These are phyloP conservation scores for Cynanchum wilfordii DNA, from an alignment of 257 asterid species.

Conservation along the genomic window DNA sequence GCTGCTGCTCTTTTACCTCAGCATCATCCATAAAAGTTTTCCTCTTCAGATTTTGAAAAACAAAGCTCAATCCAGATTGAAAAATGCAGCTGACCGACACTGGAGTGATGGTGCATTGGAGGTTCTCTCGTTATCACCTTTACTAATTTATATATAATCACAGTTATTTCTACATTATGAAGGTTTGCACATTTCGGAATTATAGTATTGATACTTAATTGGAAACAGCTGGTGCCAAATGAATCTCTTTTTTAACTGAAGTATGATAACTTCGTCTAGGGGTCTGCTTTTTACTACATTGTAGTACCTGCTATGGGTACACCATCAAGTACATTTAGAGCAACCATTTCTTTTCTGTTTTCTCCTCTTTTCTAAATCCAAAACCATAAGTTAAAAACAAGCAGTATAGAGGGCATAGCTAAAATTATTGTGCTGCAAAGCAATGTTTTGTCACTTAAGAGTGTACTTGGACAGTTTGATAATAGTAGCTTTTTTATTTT, in stretches of 20 bases:
- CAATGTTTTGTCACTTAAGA: background rate
- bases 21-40: slow-evolving; percentile 6
- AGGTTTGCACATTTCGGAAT: background rate
- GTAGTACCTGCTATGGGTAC: background rate
- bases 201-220: background rate
- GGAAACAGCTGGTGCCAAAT: background rate
- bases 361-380: background rate
- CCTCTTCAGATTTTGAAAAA: slow-evolving; percentile 56
- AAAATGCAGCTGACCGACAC: slow-evolving; percentile 81
- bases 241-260: background rate
- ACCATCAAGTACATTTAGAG: background rate
- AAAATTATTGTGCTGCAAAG: background rate
- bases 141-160: background rate
- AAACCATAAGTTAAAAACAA: background rate
- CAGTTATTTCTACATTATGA: background rate
- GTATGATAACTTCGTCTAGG: background rate
- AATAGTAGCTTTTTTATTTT: too few species aligned
- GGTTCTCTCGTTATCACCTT: slow-evolving; percentile 20
- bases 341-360: background rate
- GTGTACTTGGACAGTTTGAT: too few species aligned
- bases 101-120: slow-evolving; percentile 89
- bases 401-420: background rate
- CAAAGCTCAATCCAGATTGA: slow-evolving; percentile 70
- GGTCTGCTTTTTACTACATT: background rate
- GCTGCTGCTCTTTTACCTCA: background rate